Base-by-base conservation (phyloP, 1,284 basidiomycete species). In the Ustilago xerochloae region DNA sequence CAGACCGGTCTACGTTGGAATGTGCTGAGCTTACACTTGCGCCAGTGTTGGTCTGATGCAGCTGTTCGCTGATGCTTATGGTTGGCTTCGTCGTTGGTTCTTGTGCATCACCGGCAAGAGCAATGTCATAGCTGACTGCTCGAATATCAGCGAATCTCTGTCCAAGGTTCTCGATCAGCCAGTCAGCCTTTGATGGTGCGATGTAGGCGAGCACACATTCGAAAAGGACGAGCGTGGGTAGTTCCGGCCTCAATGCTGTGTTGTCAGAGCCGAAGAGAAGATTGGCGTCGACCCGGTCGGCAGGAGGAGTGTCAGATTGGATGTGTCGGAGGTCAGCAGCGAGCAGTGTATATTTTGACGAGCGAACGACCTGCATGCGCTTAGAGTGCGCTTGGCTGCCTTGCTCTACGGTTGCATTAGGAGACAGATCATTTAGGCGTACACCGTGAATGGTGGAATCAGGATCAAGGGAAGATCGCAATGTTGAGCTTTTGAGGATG, bases 401-500 rank as follows among this genome's bases (percentile, higher is more conserved):
- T 20, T 18, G 32, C 10, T 29, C 24, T 33, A 13, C 24, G 10
- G 16, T n/a, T 18, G 20, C 32, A 32, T 12, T 41, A 3, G 56
- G 35, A 3, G 43, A 16, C 0, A 60, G 51, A 12, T 56, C 29
- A 28, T n/a, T 36, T 15, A 61, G 24, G 7, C 41, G 32, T 12
- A 46, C n/a, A n/a, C 63, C 55, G 28, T 57, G 49, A 16, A 66
- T 26, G 26, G 13, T 55, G 16, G 52, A 50, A 13, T 59, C 28
- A 0, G 47, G 1, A 16, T 64, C 60, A 22, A 74, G 22, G n/a
- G 28, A 43, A 0, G 68, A 61, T 1, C 51, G 58, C 10, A 96
- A 86, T 13, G 88, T 88, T 57, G 87, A 87, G 79, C 89, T 91
- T 82, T 91, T 91, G 38, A 88, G 87, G 71, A 97, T 93, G 4